Conservation (phyloP, 2,329 filamentous ascomycete species). For the Chaetoscypha palmicola region DNA sequence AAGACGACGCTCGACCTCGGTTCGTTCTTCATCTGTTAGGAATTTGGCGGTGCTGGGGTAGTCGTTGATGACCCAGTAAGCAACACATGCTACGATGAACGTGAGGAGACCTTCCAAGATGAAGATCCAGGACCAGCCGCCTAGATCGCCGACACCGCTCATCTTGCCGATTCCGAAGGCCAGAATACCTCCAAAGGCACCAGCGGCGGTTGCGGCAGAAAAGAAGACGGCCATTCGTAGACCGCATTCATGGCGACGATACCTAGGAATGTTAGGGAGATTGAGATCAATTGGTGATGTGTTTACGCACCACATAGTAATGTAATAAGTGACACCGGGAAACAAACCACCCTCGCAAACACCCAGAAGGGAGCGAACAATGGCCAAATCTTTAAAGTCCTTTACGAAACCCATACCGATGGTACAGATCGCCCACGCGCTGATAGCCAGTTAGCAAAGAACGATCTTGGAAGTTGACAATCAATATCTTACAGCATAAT, state of each 20-base stretch:
- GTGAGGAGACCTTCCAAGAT: conserved; percentile 57
- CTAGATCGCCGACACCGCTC: conserved; percentile 46
- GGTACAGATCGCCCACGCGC: conserved; percentile 57
- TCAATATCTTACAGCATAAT: conserved; percentile 41
- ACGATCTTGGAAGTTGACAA: background rate
- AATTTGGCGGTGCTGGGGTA: conserved; percentile 49
- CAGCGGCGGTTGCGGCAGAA: conserved; percentile 46
- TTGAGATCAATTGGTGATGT: too few relatives aligned
- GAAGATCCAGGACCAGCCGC: conserved; percentile 76
- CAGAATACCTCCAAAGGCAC: conserved; percentile 46
- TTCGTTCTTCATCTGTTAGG: conserved; percentile 36
- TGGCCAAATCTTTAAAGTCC: conserved; percentile 44
- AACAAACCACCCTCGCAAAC: conserved; percentile 51
- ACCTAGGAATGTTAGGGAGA: too few relatives aligned
- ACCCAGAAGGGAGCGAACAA: conserved; percentile 45
- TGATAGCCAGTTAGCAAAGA: too few relatives aligned
- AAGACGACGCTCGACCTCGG: conserved; percentile 62
- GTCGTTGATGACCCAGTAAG: conserved; percentile 49
- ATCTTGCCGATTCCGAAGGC: conserved; percentile 49
- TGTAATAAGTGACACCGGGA: conserved; percentile 53
- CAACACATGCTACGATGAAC: conserved; percentile 38
- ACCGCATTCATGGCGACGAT: conserved; percentile 49
- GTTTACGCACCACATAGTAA: conserved; percentile 45
- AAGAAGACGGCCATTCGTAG: conserved; percentile 57
- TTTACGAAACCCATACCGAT: conserved; percentile 62